phyloP scores from a whole-genome alignment of 257 asterid genomes.

The Rauvolfia tetraphylla region DNA sequence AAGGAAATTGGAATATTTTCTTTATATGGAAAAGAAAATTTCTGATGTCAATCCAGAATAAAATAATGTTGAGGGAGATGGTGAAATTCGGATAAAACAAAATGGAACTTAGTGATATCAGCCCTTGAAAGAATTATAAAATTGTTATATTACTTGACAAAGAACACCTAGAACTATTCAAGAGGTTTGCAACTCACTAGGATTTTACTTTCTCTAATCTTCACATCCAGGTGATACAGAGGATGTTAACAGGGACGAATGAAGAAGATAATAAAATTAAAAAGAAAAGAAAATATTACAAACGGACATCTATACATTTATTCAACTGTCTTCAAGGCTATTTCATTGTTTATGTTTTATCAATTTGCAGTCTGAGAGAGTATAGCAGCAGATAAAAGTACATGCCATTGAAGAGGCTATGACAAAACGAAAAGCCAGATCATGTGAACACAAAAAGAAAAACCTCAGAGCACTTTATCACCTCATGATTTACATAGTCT shows the following conservation, averaged over 20 bases:
- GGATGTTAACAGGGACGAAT: not conserved
- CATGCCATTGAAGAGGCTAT: too few relatives aligned
- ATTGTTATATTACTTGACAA: not conserved
- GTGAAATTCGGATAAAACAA: not conserved
- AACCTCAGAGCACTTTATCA: slow-evolving; percentile 28
- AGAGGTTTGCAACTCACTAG: not conserved
- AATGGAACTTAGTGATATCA: not conserved
- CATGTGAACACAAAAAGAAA: slow-evolving; percentile 16
- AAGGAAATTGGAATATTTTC: not conserved
- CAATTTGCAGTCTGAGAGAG: not conserved
- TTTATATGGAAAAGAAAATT: not conserved
- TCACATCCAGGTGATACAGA: not conserved
- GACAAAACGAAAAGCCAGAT: not conserved
- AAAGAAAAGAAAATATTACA: not conserved
- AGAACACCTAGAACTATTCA: not conserved
- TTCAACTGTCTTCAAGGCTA: not conserved
- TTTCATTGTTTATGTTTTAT: not conserved
- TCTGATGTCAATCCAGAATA: not conserved
- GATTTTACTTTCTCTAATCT: not conserved
- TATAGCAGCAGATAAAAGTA: not conserved
- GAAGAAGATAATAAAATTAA: not conserved
- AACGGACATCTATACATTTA: not conserved
- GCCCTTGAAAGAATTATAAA: not conserved
- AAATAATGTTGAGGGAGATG: not conserved
- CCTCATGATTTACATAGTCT: slow-evolving; percentile 89